phyloP scores from a whole-genome alignment of 2,329 filamentous ascomycete genomes.

The Pseudogymnoascus sp. region DNA sequence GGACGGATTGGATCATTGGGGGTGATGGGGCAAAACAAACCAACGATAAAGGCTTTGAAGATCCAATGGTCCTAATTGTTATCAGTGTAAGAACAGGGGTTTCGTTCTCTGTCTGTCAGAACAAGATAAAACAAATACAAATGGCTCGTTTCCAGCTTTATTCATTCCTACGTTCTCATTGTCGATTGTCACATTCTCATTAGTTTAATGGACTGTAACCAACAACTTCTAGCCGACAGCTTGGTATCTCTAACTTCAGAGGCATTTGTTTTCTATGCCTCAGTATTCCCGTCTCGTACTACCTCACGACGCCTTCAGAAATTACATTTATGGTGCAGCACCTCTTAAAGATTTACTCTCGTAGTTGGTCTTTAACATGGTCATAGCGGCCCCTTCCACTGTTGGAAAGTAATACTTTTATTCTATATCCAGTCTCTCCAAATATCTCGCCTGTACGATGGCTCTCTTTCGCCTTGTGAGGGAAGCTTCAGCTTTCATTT shows the following conservation, averaged over 20 bases:
- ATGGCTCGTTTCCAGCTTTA: background rate
- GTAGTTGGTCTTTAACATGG: too few relatives aligned
- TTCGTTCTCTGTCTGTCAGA: background rate
- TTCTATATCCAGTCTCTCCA: background rate
- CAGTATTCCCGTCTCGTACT: background rate
- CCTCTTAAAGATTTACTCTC: too few relatives aligned
- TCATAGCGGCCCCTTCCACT: too few relatives aligned
- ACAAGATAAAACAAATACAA: background rate
- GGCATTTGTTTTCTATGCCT: background rate
- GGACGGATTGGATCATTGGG: background rate
- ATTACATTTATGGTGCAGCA: background rate
- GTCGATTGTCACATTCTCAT: background rate
- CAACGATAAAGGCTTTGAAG: background rate
- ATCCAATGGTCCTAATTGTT: background rate
- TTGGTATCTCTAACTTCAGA: background rate
- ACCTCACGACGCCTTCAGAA: background rate
- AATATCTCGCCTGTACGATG: background rate
- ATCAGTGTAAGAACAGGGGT: constrained; percentile 6
- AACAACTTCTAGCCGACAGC: background rate
- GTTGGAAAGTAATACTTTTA: background rate
- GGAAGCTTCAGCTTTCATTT: background rate
- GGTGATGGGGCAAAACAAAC: background rate
- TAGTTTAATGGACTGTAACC: background rate
- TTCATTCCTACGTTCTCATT: background rate
- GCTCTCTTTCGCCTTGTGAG: background rate